Conservation (phyloP, 164 flowering plant genomes). For the Piper longum region DNA sequence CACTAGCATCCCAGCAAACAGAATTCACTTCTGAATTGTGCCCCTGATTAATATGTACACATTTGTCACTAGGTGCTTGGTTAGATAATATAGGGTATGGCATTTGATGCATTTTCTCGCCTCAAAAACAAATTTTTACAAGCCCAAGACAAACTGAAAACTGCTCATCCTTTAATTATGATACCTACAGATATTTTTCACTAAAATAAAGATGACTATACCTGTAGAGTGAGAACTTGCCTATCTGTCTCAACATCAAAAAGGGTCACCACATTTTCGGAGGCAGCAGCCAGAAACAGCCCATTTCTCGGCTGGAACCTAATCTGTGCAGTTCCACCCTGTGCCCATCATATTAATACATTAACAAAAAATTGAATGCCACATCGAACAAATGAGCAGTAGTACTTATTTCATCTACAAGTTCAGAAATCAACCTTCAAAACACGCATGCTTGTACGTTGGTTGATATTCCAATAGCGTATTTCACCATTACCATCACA, state of each 20-base stretch:
- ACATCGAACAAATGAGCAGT: not conserved
- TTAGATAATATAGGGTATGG: not conserved
- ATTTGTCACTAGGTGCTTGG: too few species aligned
- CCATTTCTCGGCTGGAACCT: conserved; percentile 86
- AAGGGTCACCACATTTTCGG: conserved; percentile 63
- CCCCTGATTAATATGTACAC: conserved; percentile 28
- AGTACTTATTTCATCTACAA: not conserved
- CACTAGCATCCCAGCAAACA: conserved; percentile 79
- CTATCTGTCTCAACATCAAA: conserved; percentile 78
- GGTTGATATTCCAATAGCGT: conserved; percentile 51
- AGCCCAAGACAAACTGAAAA: not conserved
- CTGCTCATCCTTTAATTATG: not conserved
- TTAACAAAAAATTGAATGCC: not conserved
- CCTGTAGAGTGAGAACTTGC: conserved; percentile 49
- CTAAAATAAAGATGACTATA: conserved; percentile 5
- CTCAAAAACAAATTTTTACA: not conserved
- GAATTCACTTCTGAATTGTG: conserved; percentile 51
- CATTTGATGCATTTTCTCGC: not conserved
- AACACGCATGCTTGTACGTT: conserved; percentile 36
- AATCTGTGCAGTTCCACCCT: conserved; percentile 73
- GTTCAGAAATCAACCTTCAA: conserved; percentile 39
- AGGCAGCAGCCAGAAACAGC: conserved; percentile 66
- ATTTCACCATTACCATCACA: conserved; percentile 63
- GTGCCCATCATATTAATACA: conserved; percentile 7
- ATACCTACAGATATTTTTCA: too few species aligned